Base-by-base conservation (phyloP, 2,329 filamentous ascomycete genomes). In the Ceratocystis cacaofunesta region DNA sequence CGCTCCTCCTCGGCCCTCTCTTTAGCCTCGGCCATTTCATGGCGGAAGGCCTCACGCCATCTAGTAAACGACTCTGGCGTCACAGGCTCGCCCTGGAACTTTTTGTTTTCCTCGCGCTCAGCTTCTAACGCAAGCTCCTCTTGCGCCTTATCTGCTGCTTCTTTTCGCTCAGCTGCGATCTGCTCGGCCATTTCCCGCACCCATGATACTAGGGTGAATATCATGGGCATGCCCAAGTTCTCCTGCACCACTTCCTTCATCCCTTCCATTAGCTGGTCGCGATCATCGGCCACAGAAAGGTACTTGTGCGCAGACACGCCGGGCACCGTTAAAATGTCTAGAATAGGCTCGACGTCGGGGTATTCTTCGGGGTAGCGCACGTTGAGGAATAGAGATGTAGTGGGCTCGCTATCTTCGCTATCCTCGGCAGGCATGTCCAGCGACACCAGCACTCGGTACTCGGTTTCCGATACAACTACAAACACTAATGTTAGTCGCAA, bases 201-300 rank as follows among this genome's bases (percentile, higher is more conserved):
- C 0, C 88, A 85, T 15, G 88, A 90, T 64, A 95, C 88, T 28
- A 99, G 78, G 0, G 92, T 90, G 76, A 97, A 99, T 1, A 99
- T 79, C 94, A 99, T 99, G 65, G 91, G 89, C 87, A 97, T 97
- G 68, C 94, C 94, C 67, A 97, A 77, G 70, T 92, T 97, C 75
- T 99, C 94, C 73, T 94, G 86, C 44, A 96, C 88, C 0, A 87
- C 89, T 17, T 87, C 85, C 48, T 84, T 75, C 12, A 97, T 79
- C 1, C 83, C 82, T 62, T 85, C 79, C 17, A 97, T 82, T 15
- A 99, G 83, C 63, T 77, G 76, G 19, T 84, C 80, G 73, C 90
- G 90, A 79, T 99, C 94, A 61, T 88, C 85, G 71, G 87, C 82
- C 60, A 97, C 80, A 73, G 87, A 88, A 74, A 99, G 86, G 72